These are phyloP conservation scores for Triticum monococcum DNA, from an alignment of 176 grass and related monocot species.

Conservation along the genomic window DNA sequence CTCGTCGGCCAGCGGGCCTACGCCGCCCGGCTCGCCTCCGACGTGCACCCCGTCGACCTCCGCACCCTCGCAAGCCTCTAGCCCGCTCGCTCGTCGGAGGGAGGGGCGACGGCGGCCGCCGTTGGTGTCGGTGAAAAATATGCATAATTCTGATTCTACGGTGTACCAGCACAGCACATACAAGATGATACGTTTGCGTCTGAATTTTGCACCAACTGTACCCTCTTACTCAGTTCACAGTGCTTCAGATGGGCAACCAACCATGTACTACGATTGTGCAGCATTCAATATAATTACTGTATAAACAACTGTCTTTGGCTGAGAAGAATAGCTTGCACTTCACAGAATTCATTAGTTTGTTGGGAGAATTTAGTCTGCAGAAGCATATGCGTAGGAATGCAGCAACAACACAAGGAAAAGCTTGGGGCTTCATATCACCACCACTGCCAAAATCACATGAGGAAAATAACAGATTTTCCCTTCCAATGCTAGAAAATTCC, in stretches of 20 bases:
- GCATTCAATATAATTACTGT: background rate
- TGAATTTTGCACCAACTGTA: background rate
- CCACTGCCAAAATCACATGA: background rate
- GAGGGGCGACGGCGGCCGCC: background rate
- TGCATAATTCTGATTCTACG: background rate
- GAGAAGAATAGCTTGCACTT: background rate
- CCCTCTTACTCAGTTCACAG: background rate
- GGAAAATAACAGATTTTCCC: background rate
- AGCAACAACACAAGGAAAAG: background rate
- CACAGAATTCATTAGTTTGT: background rate
- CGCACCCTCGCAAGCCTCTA: constrained; percentile 47
- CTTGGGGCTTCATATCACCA: too few relatives aligned
- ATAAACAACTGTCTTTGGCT: background rate
- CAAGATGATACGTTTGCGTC: background rate
- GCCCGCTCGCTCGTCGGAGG: background rate
- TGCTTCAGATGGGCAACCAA: background rate
- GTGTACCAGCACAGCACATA: background rate
- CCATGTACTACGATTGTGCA: background rate
- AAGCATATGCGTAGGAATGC: background rate
- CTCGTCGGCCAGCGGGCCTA: constrained; percentile 64
- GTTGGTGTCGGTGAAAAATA: background rate
- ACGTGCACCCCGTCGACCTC: constrained; percentile 74
- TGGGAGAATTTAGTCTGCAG: background rate
- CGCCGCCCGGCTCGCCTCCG: constrained; percentile 49
- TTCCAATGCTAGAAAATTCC: background rate